phyloP scores from a whole-genome alignment of 441 rosid species.

The Pelargonium myrrhifolium region DNA sequence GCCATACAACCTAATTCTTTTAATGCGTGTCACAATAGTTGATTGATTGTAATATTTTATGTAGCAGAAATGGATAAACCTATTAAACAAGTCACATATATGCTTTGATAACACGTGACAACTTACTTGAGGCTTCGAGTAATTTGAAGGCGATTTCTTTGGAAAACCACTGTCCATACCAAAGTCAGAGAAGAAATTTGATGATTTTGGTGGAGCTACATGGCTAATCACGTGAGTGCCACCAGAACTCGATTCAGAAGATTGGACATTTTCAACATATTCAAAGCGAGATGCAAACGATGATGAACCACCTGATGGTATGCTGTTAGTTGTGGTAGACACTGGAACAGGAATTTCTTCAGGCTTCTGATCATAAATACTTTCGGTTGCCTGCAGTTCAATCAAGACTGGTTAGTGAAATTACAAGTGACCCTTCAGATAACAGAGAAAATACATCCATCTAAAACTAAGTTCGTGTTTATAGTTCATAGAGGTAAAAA shows the following conservation, averaged over 20 bases:
- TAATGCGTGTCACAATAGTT: too few relatives aligned
- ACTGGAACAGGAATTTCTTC: constrained; percentile 67
- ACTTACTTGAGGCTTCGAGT: neutral
- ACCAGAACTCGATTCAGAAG: constrained; percentile 43
- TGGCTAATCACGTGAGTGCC: constrained; percentile 66
- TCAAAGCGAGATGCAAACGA: constrained; percentile 70
- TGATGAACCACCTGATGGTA: constrained; percentile 42
- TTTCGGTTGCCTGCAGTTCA: constrained; percentile 63
- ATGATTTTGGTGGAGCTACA: constrained; percentile 90
- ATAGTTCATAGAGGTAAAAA: too few relatives aligned
- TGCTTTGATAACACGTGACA: neutral
- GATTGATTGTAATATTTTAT: too few relatives aligned
- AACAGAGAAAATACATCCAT: neutral
- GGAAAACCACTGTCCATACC: constrained; percentile 69
- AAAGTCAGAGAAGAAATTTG: constrained; percentile 79
- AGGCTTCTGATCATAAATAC: constrained; percentile 90
- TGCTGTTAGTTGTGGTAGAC: constrained; percentile 36
- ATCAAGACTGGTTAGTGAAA: neutral
- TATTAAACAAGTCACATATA: neutral
- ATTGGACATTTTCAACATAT: constrained; percentile 61
- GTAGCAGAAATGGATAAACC: neutral
- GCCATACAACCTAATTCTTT: too few relatives aligned
- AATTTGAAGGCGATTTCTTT: neutral
- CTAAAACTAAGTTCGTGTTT: too few relatives aligned
- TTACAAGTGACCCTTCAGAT: constrained; percentile 3